Conservation (phyloP, 768 basidiomycete genomes). For the Kwoniella heveanensis region DNA sequence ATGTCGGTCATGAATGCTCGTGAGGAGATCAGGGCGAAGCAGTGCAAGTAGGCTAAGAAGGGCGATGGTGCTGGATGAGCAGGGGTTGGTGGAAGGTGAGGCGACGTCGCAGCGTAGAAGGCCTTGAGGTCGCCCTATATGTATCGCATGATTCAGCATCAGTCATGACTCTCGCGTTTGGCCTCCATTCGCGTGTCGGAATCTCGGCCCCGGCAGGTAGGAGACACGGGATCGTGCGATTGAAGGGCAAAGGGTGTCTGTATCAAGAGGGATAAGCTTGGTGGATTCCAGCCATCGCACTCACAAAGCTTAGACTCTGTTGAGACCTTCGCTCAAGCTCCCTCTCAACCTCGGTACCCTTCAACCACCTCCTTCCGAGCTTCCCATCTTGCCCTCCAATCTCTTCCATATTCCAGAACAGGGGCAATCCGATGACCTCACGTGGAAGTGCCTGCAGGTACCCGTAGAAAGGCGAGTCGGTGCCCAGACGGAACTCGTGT, state of each 20-base stretch:
- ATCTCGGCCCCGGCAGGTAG: too few species aligned
- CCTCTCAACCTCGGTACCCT: constrained; percentile 48
- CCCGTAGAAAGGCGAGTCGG: constrained; percentile 50
- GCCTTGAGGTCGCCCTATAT: constrained; percentile 11
- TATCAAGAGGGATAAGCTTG: too few species aligned
- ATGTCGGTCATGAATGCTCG: constrained; percentile 81
- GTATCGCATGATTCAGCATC: too few species aligned
- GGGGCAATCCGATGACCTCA: constrained; percentile 34
- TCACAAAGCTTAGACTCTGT: constrained; percentile 35
- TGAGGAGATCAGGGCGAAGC: constrained; percentile 72
- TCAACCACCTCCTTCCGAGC: constrained; percentile 42
- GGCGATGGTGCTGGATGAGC: constrained; percentile 16
- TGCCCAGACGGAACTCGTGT: constrained; percentile 51
- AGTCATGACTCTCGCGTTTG: too few species aligned
- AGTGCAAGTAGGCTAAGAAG: constrained; percentile 49
- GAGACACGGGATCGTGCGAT: too few species aligned
- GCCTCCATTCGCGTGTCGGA: too few species aligned
- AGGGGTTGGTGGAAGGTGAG: constrained; percentile 20
- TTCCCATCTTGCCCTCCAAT: constrained; percentile 40
- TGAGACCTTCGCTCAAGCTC: constrained; percentile 33
- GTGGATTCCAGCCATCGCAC: too few species aligned
- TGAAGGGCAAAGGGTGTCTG: too few species aligned
- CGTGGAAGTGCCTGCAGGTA: constrained; percentile 57
- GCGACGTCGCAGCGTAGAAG: constrained; percentile 9
- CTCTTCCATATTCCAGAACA: constrained; percentile 53